Percentiles rank a stretch among this genome's conserved stretches.
Conservation (phyloP, 306 rosid genomes). For the Cucurbita ficifolia region DNA sequence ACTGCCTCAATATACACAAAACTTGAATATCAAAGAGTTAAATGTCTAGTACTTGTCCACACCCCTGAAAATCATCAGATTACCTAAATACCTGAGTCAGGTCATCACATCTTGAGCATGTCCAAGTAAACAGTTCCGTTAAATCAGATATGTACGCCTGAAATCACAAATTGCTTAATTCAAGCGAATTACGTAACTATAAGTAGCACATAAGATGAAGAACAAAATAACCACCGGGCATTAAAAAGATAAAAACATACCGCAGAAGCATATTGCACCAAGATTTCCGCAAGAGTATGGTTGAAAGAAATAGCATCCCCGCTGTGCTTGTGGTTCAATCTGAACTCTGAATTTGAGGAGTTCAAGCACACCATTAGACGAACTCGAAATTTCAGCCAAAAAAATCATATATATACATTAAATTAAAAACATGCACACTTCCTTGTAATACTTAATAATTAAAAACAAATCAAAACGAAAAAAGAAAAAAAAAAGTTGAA, state of each 20-base stretch:
- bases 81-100: slow-evolving; percentile 57
- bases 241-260: background rate
- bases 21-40: background rate
- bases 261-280: slow-evolving; percentile 14
- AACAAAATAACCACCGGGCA: background rate
- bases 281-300: slow-evolving; percentile 6
- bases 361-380: background rate
- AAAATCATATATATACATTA: background rate
- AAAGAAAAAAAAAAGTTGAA: background rate
- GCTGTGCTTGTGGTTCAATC: background rate
- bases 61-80: background rate
- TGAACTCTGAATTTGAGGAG: slow-evolving; percentile 1
- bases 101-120: slow-evolving; percentile 63
- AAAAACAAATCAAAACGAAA: background rate
- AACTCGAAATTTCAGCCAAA: background rate
- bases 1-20: background rate
- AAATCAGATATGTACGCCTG: slow-evolving; percentile 91
- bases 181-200: background rate
- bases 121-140: slow-evolving; percentile 81
- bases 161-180: background rate
- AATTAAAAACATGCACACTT: background rate
- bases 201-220: background rate
- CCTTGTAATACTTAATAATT: no score
- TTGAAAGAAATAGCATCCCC: background rate
- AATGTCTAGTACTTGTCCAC: background rate